Base-by-base conservation (phyloP, 1,284 basidiomycete species). In the Macrocystidia cucumis region DNA sequence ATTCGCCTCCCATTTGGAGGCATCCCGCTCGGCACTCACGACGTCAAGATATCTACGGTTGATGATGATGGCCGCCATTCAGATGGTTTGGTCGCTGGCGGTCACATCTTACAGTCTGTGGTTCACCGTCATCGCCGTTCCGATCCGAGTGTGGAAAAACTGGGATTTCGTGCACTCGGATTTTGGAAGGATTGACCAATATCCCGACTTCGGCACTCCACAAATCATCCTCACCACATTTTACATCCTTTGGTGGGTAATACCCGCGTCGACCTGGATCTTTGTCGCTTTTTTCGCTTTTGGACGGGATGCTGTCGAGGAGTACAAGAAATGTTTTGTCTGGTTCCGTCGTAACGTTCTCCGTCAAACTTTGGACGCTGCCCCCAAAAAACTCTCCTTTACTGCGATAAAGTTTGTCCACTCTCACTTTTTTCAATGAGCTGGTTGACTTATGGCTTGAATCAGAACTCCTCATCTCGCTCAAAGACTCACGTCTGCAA, bases 1-100 rank as follows among this genome's bases (percentile, higher is more conserved):
- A 0, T 59, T 60, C 26, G 52, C 52, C 0, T 21, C 35, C 2
- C 52, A 54, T 39, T 44, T 58, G 0, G 16, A 40, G 2, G 26
- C 35, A 0, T 42, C 46, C 5, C 45, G 38, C 17, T 50, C 44
- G 46, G 57, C 51, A 2, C 36, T 60, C 0, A 56, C 52, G 0
- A 42, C 53, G 21, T 59, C 55, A 2, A 66, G 68, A 12, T 80
- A 75, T 46, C 32, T 78, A 18, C 71, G 77, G 0, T 61, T 78
- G 12, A 69, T 78, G 54, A 48, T 60, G 0, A 58, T 80, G 43
- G 59, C 74, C 0, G 40, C 52, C 13, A 40, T 63, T 13, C 67
- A 71, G 39, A 67, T 71, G 52, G 8, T 62, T 20, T 57, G 54
- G 45, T 53, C 52, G 0, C 28, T 63, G n/a, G 45, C 56, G 2